Conservation (phyloP, 805 yeast genomes). For the Metschnikowia noctiluminum region DNA sequence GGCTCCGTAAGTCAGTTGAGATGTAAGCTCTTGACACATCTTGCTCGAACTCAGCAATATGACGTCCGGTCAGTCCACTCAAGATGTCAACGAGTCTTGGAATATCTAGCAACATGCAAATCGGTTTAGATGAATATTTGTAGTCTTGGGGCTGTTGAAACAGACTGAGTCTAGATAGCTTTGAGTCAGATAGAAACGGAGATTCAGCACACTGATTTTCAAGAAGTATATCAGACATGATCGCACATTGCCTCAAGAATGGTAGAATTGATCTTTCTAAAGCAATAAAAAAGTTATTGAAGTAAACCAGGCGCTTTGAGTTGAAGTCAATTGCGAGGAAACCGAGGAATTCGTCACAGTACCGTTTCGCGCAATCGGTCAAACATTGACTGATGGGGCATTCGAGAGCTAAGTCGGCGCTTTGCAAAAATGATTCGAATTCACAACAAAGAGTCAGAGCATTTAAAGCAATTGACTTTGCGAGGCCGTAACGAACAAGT, state of each 20-base stretch:
- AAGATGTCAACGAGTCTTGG: conserved; percentile 14
- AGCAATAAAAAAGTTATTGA: conserved; percentile 7
- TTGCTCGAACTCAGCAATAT: conserved; percentile 1
- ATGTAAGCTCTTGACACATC: conserved; percentile 1
- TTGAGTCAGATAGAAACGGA: conserved; percentile 12
- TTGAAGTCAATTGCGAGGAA: not conserved
- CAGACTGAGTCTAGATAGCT: conserved; percentile 18
- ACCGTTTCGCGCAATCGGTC: not conserved
- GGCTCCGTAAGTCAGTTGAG: not conserved
- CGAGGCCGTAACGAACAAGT: conserved; percentile 29
- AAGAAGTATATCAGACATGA: conserved; percentile 34
- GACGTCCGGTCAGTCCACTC: not conserved
- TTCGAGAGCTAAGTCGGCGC: no score
- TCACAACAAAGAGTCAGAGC: conserved; percentile 19
- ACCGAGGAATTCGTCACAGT: not conserved
- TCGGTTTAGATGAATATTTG: conserved; percentile 21
- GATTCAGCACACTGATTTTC: conserved; percentile 27
- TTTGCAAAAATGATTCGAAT: conserved; percentile 1
- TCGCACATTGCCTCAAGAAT: conserved; percentile 32
- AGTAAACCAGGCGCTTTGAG: not conserved
- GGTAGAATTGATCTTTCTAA: conserved; percentile 23
- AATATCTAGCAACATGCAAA: conserved; percentile 24
- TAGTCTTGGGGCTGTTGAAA: conserved; percentile 16
- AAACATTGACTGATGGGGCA: no score
- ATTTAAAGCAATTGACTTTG: conserved; percentile 26